phyloP scores from a whole-genome alignment of 345 rosid genomes.

The Excoecaria cochinchinensis region DNA sequence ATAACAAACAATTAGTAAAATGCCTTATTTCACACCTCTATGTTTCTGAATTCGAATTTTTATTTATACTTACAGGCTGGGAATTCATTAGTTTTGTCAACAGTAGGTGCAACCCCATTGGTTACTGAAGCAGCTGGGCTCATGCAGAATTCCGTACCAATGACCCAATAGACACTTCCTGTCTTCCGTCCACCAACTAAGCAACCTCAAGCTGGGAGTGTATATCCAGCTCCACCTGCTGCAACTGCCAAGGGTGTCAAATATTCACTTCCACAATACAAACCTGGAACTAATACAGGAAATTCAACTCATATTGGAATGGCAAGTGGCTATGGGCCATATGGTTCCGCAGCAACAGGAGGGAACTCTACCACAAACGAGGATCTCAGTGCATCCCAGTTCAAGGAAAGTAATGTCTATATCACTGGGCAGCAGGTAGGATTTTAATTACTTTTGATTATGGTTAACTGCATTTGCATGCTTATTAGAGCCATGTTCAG shows the following conservation, averaged over 20 bases:
- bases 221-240: constrained; percentile 68
- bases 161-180: constrained; percentile 77
- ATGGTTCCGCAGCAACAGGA: constrained; percentile 65
- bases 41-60: constrained; percentile 24
- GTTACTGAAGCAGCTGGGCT: constrained; percentile 77
- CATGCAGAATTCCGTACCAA: too few relatives aligned
- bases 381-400: constrained; percentile 72
- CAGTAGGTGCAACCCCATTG: constrained; percentile 64
- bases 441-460: background rate
- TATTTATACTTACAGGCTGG: constrained; percentile 55
- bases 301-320: constrained; percentile 69
- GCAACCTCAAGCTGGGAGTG: constrained; percentile 73
- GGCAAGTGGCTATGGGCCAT: constrained; percentile 75
- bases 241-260: constrained; percentile 69
- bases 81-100: constrained; percentile 61
- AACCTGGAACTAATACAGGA: constrained; percentile 70
- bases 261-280: constrained; percentile 73
- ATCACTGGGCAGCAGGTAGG: constrained; percentile 74
- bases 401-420: constrained; percentile 78
- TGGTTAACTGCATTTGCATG: background rate
- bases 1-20: background rate
- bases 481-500: background rate
- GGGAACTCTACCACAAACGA: constrained; percentile 71
- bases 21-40: background rate
- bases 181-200: constrained; percentile 85